phyloP scores from a whole-genome alignment of 2,329 filamentous ascomycete genomes.

The Cordyceps fumosorosea region DNA sequence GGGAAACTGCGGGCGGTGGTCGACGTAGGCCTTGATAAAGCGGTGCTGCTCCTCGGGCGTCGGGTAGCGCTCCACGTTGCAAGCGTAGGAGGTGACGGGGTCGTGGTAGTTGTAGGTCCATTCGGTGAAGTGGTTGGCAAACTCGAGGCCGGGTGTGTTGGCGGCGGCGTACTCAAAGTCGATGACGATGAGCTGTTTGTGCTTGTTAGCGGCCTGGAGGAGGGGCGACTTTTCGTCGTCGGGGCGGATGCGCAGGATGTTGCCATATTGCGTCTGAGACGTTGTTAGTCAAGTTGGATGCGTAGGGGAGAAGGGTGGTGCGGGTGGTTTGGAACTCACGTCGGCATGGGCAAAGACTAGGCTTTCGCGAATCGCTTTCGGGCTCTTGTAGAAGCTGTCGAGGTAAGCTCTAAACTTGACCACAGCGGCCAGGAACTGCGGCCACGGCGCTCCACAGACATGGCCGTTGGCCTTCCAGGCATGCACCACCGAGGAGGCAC shows the following conservation, averaged over 20 bases:
- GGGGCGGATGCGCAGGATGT: slow-evolving; percentile 71
- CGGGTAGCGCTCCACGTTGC: slow-evolving; percentile 67
- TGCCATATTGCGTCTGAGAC: slow-evolving; percentile 87
- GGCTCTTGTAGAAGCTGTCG: slow-evolving; percentile 62
- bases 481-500: slow-evolving; percentile 27
- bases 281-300: neutral
- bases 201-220: slow-evolving; percentile 80
- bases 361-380: slow-evolving; percentile 59
- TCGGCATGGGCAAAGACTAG: slow-evolving; percentile 98
- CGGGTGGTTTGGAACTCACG: slow-evolving; percentile 44
- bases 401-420: slow-evolving; percentile 72
- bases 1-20: slow-evolving; percentile 66
- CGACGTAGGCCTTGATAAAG: slow-evolving; percentile 81
- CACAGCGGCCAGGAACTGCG: slow-evolving; percentile 65
- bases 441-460: slow-evolving; percentile 81
- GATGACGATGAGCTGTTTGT: slow-evolving; percentile 94
- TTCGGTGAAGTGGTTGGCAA: slow-evolving; percentile 96
- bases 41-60: slow-evolving; percentile 72
- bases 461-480: slow-evolving; percentile 65
- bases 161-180: slow-evolving; percentile 96
- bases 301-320: neutral
- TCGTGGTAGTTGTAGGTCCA: slow-evolving; percentile 99
- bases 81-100: slow-evolving; percentile 54
- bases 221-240: slow-evolving; percentile 75
- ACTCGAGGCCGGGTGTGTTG: slow-evolving; percentile 80